These are phyloP conservation scores for Elongisporangium undulatum DNA, from an alignment of 352 stramenopile species.

Conservation along the genomic window DNA sequence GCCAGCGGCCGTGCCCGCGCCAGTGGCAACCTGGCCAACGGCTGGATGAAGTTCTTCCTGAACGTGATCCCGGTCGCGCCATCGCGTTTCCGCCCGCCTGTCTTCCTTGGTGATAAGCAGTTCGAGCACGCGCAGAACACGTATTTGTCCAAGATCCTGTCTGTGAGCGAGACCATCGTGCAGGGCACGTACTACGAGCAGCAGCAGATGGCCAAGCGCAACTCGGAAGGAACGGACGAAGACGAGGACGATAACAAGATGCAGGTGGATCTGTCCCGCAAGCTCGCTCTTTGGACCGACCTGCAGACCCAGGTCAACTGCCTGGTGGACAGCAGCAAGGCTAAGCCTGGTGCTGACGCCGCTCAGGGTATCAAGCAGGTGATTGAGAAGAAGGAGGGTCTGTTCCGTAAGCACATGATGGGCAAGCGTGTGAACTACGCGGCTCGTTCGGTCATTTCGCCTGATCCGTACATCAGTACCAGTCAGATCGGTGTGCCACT, in stretches of 20 bases:
- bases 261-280: conserved; percentile 82
- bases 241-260: conserved; percentile 38
- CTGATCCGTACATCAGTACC: conserved; percentile 99
- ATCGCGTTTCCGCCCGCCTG: conserved; percentile 97
- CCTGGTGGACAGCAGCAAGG: conserved; percentile 80
- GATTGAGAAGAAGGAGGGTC: conserved; percentile 99
- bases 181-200: conserved; percentile 66
- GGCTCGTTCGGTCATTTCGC: conserved; percentile 98
- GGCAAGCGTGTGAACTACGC: conserved; percentile 99
- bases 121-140: conserved; percentile 98
- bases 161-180: conserved; percentile 88
- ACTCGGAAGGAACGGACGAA: conserved; percentile 53
- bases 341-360: conserved; percentile 56
- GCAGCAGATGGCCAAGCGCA: conserved; percentile 20
- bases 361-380: conserved; percentile 95
- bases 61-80: conserved; percentile 96
- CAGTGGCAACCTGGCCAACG: conserved; percentile 42
- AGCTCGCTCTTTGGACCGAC: conserved; percentile 96
- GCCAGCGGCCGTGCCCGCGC: conserved; percentile 47
- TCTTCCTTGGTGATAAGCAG: conserved; percentile 93
- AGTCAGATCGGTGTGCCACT: conserved; percentile 99
- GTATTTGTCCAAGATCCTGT: conserved; percentile 94
- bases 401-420: conserved; percentile 98
- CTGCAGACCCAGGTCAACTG: conserved; percentile 93
- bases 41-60: conserved; percentile 95